Base-by-base conservation (phyloP, 768 basidiomycete genomes). In the Suillus luteus region DNA sequence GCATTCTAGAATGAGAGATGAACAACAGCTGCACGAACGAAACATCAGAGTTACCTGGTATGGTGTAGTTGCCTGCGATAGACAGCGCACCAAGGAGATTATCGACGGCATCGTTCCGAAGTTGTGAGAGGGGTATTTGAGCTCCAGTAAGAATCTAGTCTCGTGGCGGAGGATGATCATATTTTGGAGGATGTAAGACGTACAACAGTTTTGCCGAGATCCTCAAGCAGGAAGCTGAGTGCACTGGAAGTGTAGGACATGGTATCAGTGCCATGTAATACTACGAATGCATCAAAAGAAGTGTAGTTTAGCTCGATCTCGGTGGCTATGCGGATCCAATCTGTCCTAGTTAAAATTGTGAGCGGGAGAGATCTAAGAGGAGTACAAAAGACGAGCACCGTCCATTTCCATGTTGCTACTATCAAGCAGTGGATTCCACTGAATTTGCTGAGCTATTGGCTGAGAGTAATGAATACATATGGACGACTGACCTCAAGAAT, bases 41-140 rank as follows among this genome's bases (percentile, higher is more conserved):
- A 60, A 43, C 2, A 4, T 10, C 1, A 63, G 62, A 69, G 62
- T 19, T 77, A 91, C 93, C 95, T 72, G 96, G 95, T 60, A 98
- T 95, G 65, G 91, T 91, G 70, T 88, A 96, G 69, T 93, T 89
- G 1, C 96, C 95, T 17, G 95, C 95, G 59, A 96, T 89, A 17
- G 90, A 87, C 40, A 98, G 78, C 3, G 93, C 91, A 9, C 93
- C 95, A 73, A 97, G 86, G 11, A 97, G 78, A 73, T 97, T 98
- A 68, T 96, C 96, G 6, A 95, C 88, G 9, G 95, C 94, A 73
- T 98, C 95, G 69, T 96, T 97, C n/a, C 94, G 85, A 54, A 96
- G 79, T 71, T 95, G 91, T 2, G 92, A 94, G 40, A 95, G 79
- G 15, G 96, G 93, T 41, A 98, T 96, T 78, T 97, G 96, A 0